Evolutionary conservation across 2,329 filamentous ascomycete genomes (phyloP).

Genomic region (Sarocladium oryzae): DNA sequence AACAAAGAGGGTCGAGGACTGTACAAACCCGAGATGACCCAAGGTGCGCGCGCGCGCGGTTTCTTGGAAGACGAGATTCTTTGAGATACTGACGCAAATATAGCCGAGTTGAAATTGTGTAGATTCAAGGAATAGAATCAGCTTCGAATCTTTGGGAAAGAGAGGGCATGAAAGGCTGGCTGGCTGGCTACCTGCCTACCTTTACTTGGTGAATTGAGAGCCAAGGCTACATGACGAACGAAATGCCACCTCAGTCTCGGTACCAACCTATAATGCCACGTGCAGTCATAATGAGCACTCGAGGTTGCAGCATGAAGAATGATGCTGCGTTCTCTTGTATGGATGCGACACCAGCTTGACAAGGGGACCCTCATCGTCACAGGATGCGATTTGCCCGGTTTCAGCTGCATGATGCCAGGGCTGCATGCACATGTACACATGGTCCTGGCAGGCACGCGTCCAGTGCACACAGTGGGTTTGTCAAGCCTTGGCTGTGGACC

Average conservation of each 20-base stretch:
- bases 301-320: constrained; percentile 5
- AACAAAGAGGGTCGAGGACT: background rate
- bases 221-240: too few species aligned
- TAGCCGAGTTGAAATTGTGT: too few species aligned
- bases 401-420: constrained; percentile 10
- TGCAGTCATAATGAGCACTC: background rate
- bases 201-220: too few species aligned
- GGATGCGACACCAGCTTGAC: constrained; percentile 5
- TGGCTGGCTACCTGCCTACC: too few species aligned
- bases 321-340: background rate
- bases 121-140: too few species aligned
- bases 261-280: too few species aligned
- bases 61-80: background rate
- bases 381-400: constrained; percentile 9
- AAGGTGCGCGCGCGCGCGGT: background rate
- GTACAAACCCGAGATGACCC: constrained; percentile 6
- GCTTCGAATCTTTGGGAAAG: too few species aligned
- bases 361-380: background rate
- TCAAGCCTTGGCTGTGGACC: background rate
- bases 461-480: background rate
- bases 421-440: too few species aligned
- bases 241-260: background rate
- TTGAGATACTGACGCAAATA: too few species aligned
- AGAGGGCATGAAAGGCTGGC: too few species aligned
- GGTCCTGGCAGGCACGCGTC: constrained; percentile 4